Base-by-base conservation (phyloP, 2,329 filamentous ascomycete genomes). In the Didymellaceae sp. region DNA sequence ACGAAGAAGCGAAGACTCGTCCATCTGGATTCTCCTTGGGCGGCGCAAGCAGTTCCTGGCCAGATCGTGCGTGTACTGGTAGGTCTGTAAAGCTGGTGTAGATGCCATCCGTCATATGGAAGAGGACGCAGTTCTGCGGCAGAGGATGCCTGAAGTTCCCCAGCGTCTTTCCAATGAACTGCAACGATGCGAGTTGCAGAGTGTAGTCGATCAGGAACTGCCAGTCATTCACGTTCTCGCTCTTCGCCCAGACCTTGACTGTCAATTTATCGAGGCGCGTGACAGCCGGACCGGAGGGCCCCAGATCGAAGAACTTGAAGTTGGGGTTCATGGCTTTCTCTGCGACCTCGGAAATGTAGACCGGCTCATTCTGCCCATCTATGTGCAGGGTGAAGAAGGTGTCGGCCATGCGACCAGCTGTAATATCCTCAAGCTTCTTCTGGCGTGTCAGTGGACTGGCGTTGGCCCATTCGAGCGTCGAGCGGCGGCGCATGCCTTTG, bases 311-410 rank as follows among this genome's bases (percentile, higher is more conserved):
- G 69, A 89, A 88, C 33, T 85, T 85, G 70, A 96, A 97, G 63
- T 88, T 91, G 57, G 94, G 94, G 71, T 97, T 97, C 74, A 91
- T 91, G n/a, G 89, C 86, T 65, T 86, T 85, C 61, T 88, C 83
- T 21, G 86, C 83, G 17, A 88, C 80, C 74, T 97, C 93, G 66
- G 91, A 96, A 63, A 96, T 84, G 71, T 97, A 97, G n/a, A 97
- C 76, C 0, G 93, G 91, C 13, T 90, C 86, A 10, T 58, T 67
- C 42, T 85, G 74, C 3, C 76, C 82, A 1, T 83, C 77, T 35
- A 86, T 83, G 71, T 97, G 92, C 42, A 97, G 70, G 2, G 90
- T 89, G 72, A 96, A 94, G 80, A 96, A 97, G 13, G 87, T 86
- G 74, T 97, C 89, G n/a, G 87, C 90, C 74, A 94, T 86, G 42